A percentile compares a stretch with the other conserved stretches of the same genome.
phyloP scores from a whole-genome alignment of 208 protist genomes.

The Strigomonas galati region DNA sequence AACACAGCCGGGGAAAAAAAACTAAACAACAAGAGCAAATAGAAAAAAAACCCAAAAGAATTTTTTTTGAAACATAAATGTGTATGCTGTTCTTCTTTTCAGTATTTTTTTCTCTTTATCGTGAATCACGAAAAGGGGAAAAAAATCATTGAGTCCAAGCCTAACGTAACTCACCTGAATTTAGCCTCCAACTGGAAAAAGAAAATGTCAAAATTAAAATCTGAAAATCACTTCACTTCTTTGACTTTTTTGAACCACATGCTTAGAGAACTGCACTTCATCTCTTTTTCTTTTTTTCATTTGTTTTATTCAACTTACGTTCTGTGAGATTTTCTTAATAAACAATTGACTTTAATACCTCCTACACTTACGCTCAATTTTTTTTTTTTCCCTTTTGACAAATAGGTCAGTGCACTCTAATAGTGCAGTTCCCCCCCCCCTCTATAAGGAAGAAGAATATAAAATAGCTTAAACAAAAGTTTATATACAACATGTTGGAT shows the following conservation, averaged over 20 bases:
- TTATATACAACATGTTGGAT: constrained; percentile 45
- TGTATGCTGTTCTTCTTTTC: constrained; percentile 14
- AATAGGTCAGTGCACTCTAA: no score
- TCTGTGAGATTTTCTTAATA: constrained; percentile 11
- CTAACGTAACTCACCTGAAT: neutral
- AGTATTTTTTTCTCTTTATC: constrained; percentile 1
- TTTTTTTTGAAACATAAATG: no score
- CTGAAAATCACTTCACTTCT: neutral
- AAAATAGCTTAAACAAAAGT: neutral
- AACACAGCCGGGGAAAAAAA: no score
- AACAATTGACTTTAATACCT: constrained; percentile 10
- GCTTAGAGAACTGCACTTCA: no score
- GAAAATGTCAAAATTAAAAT: constrained; percentile 8
- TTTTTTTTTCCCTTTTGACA: neutral
- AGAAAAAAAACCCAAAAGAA: no score
- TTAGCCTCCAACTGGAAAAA: constrained; percentile 8
- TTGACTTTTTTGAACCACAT: neutral
- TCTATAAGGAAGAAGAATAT: no score
- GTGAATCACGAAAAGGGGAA: neutral
- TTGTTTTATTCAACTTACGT: neutral
- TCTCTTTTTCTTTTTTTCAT: constrained; percentile 21
- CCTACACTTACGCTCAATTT: neutral
- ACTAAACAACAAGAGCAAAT: no score
- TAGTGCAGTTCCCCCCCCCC: no score
- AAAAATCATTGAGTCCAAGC: constrained; percentile 2